Percentiles rank a stretch among this genome's conserved stretches.
Conservation (phyloP, 148 eudicot genomes). For the Mesembryanthemum crystallinum region DNA sequence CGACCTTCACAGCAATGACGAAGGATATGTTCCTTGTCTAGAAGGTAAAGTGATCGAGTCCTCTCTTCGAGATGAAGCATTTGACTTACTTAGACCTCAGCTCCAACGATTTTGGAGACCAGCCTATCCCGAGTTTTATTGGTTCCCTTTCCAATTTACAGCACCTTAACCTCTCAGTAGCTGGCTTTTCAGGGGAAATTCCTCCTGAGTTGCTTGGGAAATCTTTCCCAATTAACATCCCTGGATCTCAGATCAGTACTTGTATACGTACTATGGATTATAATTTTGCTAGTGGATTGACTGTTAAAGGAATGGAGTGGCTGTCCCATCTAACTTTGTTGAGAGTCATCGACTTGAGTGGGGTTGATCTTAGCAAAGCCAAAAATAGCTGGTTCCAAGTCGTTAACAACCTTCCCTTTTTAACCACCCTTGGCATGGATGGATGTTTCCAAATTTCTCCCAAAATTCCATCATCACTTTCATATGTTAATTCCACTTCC, state of each 20-base stretch:
- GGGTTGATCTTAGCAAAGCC: constrained; percentile 2
- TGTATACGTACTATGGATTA: no score
- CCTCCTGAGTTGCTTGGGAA: constrained; percentile 19
- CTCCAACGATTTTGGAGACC: neutral
- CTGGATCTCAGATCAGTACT: neutral
- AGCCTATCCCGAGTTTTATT: constrained; percentile 6
- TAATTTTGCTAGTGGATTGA: no score
- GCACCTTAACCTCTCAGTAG: neutral
- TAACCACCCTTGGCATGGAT: constrained; percentile 21
- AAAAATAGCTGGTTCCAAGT: neutral
- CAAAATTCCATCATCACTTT: constrained; percentile 7
- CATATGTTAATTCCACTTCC: constrained; percentile 17
- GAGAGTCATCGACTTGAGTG: constrained; percentile 16
- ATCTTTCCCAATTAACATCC: constrained; percentile 13
- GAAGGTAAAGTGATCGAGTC: constrained; percentile 4
- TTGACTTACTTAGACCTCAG: constrained; percentile 14
- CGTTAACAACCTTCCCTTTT: constrained; percentile 18
- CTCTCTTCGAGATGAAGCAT: constrained; percentile 12
- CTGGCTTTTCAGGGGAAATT: neutral
- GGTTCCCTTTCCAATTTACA: constrained; percentile 11
- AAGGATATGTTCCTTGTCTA: neutral
- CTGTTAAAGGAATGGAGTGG: constrained; percentile 1
- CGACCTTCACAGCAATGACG: neutral
- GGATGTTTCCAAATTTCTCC: constrained; percentile 2
- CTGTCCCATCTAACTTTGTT: constrained; percentile 13